phyloP scores from a whole-genome alignment of 2,329 filamentous ascomycete species.

The Trichoderma harzianum region DNA sequence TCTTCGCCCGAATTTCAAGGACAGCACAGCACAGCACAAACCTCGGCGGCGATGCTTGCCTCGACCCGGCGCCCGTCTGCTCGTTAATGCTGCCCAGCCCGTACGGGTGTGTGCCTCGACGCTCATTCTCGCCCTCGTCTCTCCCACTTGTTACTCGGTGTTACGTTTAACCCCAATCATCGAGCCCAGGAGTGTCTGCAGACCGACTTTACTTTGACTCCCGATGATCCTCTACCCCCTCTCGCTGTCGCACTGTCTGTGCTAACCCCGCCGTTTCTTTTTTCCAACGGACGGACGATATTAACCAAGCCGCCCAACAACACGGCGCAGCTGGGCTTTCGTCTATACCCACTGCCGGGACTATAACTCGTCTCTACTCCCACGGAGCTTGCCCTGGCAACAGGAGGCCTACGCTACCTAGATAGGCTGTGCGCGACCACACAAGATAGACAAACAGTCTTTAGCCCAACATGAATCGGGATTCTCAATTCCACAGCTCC shows the following conservation, averaged over 20 bases:
- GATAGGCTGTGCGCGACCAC: not conserved
- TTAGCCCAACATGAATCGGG: slow-evolving; percentile 2
- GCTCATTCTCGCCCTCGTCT: not conserved
- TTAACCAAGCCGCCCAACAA: not conserved
- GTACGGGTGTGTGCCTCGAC: not conserved
- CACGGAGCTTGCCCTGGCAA: not conserved
- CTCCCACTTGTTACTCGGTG: not conserved
- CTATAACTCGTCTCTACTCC: slow-evolving; percentile 1
- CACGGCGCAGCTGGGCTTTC: not conserved
- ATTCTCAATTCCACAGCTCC: not conserved
- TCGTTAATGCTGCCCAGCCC: not conserved
- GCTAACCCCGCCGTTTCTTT: not conserved
- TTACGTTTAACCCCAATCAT: not conserved
- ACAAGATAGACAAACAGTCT: not conserved
- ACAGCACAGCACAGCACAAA: not conserved
- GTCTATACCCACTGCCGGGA: not conserved
- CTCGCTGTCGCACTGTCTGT: not conserved
- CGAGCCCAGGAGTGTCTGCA: not conserved
- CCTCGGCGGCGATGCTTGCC: not conserved
- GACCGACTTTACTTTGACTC: slow-evolving; percentile 6
- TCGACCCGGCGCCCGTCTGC: not conserved
- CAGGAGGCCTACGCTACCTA: not conserved
- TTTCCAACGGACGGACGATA: not conserved
- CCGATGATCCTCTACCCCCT: not conserved
- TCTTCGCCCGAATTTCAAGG: not conserved